A percentile compares a stretch with the other conserved stretches of the same genome.
Evolutionary conservation across 2,329 filamentous ascomycete genomes (phyloP).

Genomic region (Aschersonia sp.): DNA sequence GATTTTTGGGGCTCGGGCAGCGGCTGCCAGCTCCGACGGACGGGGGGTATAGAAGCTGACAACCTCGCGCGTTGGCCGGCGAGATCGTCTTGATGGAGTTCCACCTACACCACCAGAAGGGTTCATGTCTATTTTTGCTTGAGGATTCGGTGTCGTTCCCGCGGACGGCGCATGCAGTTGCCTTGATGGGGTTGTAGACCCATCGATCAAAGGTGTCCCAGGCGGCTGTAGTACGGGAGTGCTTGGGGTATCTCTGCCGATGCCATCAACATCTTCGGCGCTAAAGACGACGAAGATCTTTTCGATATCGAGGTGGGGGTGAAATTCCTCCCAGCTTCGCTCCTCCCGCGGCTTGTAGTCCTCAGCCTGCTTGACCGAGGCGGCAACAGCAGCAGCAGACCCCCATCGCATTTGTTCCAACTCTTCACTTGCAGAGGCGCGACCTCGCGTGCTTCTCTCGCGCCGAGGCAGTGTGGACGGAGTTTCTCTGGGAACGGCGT

Average conservation of each 20-base stretch:
- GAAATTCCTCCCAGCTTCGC: conserved; percentile 94
- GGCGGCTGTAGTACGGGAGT: conserved; percentile 18
- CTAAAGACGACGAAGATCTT: conserved; percentile 62
- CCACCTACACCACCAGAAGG: conserved; percentile 14
- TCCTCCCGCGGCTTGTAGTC: conserved; percentile 97
- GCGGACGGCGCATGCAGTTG: conserved; percentile 27
- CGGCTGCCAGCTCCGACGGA: conserved; percentile 24
- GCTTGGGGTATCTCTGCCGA: conserved; percentile 25
- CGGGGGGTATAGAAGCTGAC: conserved; percentile 38
- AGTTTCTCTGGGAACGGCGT: conserved; percentile 21
- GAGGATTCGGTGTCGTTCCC: conserved; percentile 27
- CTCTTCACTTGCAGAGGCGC: conserved; percentile 35
- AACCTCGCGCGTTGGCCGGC: conserved; percentile 34
- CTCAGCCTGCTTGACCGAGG: conserved; percentile 78
- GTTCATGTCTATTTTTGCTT: conserved; percentile 16
- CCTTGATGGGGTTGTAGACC: conserved; percentile 30
- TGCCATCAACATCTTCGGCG: conserved; percentile 74
- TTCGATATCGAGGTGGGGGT: conserved; percentile 87
- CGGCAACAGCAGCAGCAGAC: conserved; percentile 78
- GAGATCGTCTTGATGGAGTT: conserved; percentile 19
- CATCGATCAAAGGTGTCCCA: conserved; percentile 17
- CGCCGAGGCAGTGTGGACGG: conserved; percentile 35
- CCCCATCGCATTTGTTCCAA: conserved; percentile 58
- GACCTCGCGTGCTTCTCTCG: conserved; percentile 41
- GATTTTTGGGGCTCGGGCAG: conserved; percentile 46